Percentiles rank a stretch among this genome's conserved stretches.
These are phyloP conservation scores for Phytophthora podocarpi DNA, from an alignment of 352 stramenopile genomes.

Conservation along the genomic window DNA sequence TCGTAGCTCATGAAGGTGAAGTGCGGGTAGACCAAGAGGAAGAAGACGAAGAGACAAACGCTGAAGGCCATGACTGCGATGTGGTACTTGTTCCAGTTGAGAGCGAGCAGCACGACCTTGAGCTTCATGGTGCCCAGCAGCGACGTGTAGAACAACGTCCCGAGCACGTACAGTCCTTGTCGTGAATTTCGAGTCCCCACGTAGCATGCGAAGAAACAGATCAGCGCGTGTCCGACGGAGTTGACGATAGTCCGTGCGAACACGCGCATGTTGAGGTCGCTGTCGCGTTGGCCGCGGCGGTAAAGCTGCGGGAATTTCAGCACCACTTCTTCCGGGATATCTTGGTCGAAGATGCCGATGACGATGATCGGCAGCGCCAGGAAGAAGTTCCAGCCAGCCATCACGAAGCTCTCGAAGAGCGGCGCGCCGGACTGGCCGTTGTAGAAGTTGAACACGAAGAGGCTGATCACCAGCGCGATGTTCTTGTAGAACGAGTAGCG, in stretches of 20 bases:
- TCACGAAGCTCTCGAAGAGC: constrained; percentile 87
- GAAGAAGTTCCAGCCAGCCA: constrained; percentile 84
- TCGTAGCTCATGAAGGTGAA: constrained; percentile 77
- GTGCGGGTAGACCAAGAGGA: constrained; percentile 63
- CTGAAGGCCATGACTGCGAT: constrained; percentile 57
- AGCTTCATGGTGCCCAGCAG: constrained; percentile 74
- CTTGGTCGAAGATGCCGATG: constrained; percentile 81
- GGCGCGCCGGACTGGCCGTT: constrained; percentile 84
- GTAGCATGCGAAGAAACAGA: constrained; percentile 63
- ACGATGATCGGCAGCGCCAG: constrained; percentile 90
- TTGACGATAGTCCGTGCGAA: constrained; percentile 64
- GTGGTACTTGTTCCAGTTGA: constrained; percentile 75
- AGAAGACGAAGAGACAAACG: constrained; percentile 63
- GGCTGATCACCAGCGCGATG: constrained; percentile 92
- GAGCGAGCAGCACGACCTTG: constrained; percentile 68
- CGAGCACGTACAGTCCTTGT: constrained; percentile 51
- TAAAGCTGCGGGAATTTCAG: constrained; percentile 65
- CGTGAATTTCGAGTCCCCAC: constrained; percentile 29
- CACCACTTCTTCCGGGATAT: constrained; percentile 62
- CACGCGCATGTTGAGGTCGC: constrained; percentile 63
- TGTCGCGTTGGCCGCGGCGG: constrained; percentile 46
- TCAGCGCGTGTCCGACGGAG: constrained; percentile 52
- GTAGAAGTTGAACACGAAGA: constrained; percentile 88
- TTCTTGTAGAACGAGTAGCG: constrained; percentile 99
- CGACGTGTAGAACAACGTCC: constrained; percentile 71